Evolutionary conservation across 208 protist species (phyloP).

Genomic region (Acanthamoeba castellanii): DNA sequence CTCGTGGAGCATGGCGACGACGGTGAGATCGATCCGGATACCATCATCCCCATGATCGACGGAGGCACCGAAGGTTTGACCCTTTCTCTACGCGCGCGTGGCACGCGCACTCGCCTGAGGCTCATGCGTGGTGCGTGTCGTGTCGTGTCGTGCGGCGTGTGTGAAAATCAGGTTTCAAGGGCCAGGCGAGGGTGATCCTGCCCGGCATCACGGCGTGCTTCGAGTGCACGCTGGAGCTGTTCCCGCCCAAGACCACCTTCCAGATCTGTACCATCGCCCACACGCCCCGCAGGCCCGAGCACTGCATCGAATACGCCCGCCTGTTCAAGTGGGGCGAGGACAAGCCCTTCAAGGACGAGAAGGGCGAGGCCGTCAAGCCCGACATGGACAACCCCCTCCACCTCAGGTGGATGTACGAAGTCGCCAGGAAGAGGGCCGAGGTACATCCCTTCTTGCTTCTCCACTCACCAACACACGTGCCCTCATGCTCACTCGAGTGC

Average conservation of each 20-base stretch:
- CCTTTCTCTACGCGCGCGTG: not conserved
- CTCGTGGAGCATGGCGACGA: constrained; percentile 85
- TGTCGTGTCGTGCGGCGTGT: not conserved
- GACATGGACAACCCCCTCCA: constrained; percentile 88
- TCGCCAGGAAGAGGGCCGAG: constrained; percentile 90
- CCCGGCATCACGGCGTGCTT: constrained; percentile 93
- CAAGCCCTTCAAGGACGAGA: constrained; percentile 25
- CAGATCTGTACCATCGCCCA: constrained; percentile 97
- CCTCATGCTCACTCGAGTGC: not conserved
- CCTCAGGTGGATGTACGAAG: constrained; percentile 86
- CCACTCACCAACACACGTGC: constrained; percentile 90
- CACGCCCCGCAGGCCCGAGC: constrained; percentile 95
- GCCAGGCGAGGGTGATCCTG: constrained; percentile 95
- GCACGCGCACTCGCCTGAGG: too few species aligned
- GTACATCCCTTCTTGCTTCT: constrained; percentile 86
- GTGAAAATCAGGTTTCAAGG: constrained; percentile 92
- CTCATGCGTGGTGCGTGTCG: not conserved
- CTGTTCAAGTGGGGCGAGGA: constrained; percentile 82
- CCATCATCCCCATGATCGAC: constrained; percentile 97
- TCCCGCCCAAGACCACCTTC: constrained; percentile 80
- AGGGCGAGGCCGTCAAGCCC: constrained; percentile 70
- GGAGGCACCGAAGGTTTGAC: constrained; percentile 96
- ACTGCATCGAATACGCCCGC: constrained; percentile 97
- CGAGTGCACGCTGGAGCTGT: constrained; percentile 66
- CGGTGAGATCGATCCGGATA: constrained; percentile 83